A percentile compares a stretch with the other conserved stretches of the same genome.
Evolutionary conservation across 2,329 filamentous ascomycete species (phyloP).

Genomic region (Xylaria sp.): DNA sequence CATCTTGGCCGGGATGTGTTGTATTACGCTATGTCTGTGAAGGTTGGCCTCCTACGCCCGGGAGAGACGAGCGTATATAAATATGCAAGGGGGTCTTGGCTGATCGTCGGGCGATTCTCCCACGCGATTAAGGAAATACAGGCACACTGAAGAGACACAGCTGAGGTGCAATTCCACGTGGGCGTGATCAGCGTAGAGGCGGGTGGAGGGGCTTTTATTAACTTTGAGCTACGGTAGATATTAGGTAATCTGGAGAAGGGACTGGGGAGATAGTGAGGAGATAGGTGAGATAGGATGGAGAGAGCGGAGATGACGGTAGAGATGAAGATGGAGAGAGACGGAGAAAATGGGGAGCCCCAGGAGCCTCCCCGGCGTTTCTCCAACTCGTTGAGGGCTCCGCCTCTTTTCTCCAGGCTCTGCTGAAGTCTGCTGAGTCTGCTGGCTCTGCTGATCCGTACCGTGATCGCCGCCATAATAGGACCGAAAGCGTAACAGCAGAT

Average conservation of each 20-base stretch:
- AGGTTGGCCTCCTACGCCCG: not conserved
- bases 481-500: constrained; percentile 25
- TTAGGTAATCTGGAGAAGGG: constrained; percentile 10
- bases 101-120: not conserved
- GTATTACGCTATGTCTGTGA: not conserved
- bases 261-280: not conserved
- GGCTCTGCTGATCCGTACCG: constrained; percentile 12
- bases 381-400: not conserved
- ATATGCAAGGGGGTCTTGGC: not conserved
- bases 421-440: not conserved
- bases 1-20: constrained; percentile 36
- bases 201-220: constrained; percentile 20
- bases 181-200: constrained; percentile 23
- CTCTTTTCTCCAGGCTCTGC: not conserved
- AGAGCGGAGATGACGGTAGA: no score
- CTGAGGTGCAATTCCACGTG: constrained; percentile 31
- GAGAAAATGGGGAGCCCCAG: not conserved
- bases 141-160: not conserved
- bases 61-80: not conserved
- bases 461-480: constrained; percentile 32
- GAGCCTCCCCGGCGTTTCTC: constrained; percentile 10
- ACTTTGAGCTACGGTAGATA: not conserved
- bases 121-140: not conserved
- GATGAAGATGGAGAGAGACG: not conserved
- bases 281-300: not conserved